Conservation (phyloP, 2,329 filamentous ascomycete genomes). For the Corniculantispora saksenae region DNA sequence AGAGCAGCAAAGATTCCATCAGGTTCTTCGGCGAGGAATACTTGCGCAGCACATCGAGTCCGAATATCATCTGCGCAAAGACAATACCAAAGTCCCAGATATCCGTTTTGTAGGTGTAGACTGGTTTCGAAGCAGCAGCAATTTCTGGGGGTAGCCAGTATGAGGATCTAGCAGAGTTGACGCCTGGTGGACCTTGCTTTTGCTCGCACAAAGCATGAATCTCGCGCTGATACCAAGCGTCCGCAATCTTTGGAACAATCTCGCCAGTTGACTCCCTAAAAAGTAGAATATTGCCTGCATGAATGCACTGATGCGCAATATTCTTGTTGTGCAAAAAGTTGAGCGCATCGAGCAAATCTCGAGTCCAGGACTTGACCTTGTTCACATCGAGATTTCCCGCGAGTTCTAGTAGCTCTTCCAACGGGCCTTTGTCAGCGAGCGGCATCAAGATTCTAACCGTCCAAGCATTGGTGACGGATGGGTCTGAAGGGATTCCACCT, state of each 20-base stretch:
- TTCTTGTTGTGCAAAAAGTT: slow-evolving; percentile 85
- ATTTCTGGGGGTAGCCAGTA: slow-evolving; percentile 86
- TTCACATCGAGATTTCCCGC: slow-evolving; percentile 72
- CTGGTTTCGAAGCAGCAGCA: slow-evolving; percentile 58
- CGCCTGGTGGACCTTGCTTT: slow-evolving; percentile 53
- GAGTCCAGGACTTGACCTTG: slow-evolving; percentile 85
- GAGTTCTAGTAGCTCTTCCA: slow-evolving; percentile 79
- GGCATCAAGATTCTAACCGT: slow-evolving; percentile 75
- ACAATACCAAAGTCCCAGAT: slow-evolving; percentile 94
- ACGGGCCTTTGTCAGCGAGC: slow-evolving; percentile 76
- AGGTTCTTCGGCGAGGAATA: slow-evolving; percentile 78
- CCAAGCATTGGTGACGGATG: slow-evolving; percentile 52
- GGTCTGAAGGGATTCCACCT: slow-evolving; percentile 46
- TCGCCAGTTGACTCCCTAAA: slow-evolving; percentile 69
- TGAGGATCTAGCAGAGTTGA: slow-evolving; percentile 68
- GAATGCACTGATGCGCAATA: slow-evolving; percentile 80
- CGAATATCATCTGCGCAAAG: slow-evolving; percentile 92
- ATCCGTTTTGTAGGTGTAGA: slow-evolving; percentile 78
- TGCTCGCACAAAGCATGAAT: slow-evolving; percentile 61
- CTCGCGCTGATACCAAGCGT: slow-evolving; percentile 70
- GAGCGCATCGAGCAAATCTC: slow-evolving; percentile 84
- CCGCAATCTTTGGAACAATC: slow-evolving; percentile 72
- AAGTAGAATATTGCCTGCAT: slow-evolving; percentile 76
- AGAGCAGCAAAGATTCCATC: slow-evolving; percentile 70
- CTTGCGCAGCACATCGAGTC: slow-evolving; percentile 71